Percentiles rank a stretch among this genome's conserved stretches.
These are phyloP conservation scores for Nakazawaea ernobii DNA, from an alignment of 805 yeast genomes.

Conservation along the genomic window DNA sequence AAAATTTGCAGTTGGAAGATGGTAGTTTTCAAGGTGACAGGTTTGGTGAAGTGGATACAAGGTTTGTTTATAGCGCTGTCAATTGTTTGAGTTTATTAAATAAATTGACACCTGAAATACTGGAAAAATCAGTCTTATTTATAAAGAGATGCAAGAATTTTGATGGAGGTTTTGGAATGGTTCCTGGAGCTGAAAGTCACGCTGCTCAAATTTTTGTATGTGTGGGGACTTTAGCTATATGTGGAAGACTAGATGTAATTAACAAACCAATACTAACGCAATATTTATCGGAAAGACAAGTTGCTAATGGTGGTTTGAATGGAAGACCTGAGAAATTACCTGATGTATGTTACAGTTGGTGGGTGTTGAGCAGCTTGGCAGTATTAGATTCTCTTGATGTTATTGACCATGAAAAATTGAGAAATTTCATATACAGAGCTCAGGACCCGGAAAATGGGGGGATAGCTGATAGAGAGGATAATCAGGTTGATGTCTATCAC, in stretches of 20 bases:
- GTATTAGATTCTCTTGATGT: slow-evolving; percentile 65
- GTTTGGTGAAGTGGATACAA: slow-evolving; percentile 89
- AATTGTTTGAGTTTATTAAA: slow-evolving; percentile 69
- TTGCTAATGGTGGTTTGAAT: slow-evolving; percentile 83
- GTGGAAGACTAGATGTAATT: slow-evolving; percentile 46
- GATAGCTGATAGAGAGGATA: slow-evolving; percentile 84
- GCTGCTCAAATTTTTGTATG: slow-evolving; percentile 90
- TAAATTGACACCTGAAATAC: slow-evolving; percentile 44
- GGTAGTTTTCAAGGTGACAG: slow-evolving; percentile 89
- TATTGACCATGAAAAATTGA: slow-evolving; percentile 64
- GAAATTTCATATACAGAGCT: slow-evolving; percentile 61
- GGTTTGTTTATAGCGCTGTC: slow-evolving; percentile 82
- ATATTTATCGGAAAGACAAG: slow-evolving; percentile 93
- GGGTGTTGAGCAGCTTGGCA: slow-evolving; percentile 80
- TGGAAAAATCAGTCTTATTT: slow-evolving; percentile 60
- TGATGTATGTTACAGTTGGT: slow-evolving; percentile 98
- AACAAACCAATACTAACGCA: slow-evolving; percentile 50
- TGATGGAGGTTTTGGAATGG: slow-evolving; percentile 93
- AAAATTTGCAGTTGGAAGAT: slow-evolving; percentile 40
- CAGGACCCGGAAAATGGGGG: slow-evolving; percentile 86
- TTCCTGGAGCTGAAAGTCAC: slow-evolving; percentile 94
- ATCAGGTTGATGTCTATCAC: slow-evolving; percentile 90
- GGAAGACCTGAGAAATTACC: slow-evolving; percentile 96
- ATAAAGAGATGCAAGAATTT: slow-evolving; percentile 73
- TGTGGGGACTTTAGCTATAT: slow-evolving; percentile 71